A percentile compares a stretch with the other conserved stretches of the same genome.
Conservation (phyloP, 2,329 filamentous ascomycete genomes). For the Cercospora sp. region DNA sequence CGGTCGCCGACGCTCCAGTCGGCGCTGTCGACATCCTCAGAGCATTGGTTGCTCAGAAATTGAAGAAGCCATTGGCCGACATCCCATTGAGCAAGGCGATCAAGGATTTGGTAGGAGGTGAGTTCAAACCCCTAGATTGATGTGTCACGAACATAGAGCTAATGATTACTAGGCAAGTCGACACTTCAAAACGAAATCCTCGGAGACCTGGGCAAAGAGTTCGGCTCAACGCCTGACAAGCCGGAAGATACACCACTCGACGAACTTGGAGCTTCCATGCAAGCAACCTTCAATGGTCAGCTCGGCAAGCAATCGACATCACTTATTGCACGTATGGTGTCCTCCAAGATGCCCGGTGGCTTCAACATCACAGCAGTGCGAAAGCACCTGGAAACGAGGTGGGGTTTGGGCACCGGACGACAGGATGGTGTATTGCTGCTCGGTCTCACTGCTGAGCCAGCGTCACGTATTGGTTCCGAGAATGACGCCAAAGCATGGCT, state of each 20-base stretch:
- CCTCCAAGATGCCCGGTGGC: slow-evolving; percentile 98
- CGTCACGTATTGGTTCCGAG: slow-evolving; percentile 84
- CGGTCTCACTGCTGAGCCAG: slow-evolving; percentile 88
- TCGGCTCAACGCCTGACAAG: slow-evolving; percentile 96
- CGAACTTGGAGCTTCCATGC: slow-evolving; percentile 92
- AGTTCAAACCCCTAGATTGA: slow-evolving; percentile 42
- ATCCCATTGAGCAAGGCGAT: slow-evolving; percentile 94
- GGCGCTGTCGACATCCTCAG: slow-evolving; percentile 87
- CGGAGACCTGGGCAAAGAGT: slow-evolving; percentile 96
- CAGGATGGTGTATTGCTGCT: slow-evolving; percentile 89
- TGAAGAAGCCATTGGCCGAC: slow-evolving; percentile 89
- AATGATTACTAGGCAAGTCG: slow-evolving; percentile 72
- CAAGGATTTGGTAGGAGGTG: slow-evolving; percentile 96
- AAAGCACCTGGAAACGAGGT: slow-evolving; percentile 92
- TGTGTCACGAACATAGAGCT: not conserved
- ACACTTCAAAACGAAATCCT: slow-evolving; percentile 98
- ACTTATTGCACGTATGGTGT: slow-evolving; percentile 89
- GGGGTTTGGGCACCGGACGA: slow-evolving; percentile 81
- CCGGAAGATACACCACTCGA: slow-evolving; percentile 96
- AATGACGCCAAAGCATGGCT: slow-evolving; percentile 89
- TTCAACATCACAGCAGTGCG: slow-evolving; percentile 97
- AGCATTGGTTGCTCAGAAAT: slow-evolving; percentile 88
- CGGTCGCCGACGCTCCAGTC: slow-evolving; percentile 83
- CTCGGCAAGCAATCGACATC: slow-evolving; percentile 95
- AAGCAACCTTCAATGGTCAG: slow-evolving; percentile 97